Evolutionary conservation across 257 asterid genomes (phyloP).

Genomic region (Lycium ferocissimum): DNA sequence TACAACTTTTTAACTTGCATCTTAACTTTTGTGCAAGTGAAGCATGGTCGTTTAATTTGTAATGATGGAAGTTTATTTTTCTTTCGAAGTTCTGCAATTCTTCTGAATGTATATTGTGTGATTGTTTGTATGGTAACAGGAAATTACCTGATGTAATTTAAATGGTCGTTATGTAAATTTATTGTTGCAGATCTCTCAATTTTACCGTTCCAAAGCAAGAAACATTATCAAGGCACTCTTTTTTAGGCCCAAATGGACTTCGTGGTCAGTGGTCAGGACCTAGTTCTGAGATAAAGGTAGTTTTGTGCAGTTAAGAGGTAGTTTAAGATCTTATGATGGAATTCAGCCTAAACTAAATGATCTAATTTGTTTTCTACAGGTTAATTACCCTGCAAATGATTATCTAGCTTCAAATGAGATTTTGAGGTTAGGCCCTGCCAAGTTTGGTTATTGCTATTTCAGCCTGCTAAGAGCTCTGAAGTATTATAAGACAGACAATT

Average conservation of each 20-base stretch:
- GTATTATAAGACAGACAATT: not conserved
- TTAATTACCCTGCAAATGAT: slow-evolving; percentile 75
- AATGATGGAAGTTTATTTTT: not conserved
- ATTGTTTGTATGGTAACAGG: not conserved
- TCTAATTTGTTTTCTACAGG: slow-evolving; percentile 52
- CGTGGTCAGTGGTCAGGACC: slow-evolving; percentile 84
- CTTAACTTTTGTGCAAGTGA: not conserved
- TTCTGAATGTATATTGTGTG: slow-evolving; percentile 1
- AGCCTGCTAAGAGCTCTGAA: slow-evolving; percentile 9
- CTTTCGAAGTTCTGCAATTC: not conserved
- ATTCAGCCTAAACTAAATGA: slow-evolving; percentile 28
- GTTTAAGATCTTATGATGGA: not conserved
- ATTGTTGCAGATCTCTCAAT: slow-evolving; percentile 67
- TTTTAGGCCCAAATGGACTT: slow-evolving; percentile 91
- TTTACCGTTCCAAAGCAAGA: slow-evolving; percentile 90
- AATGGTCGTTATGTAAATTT: slow-evolving; percentile 7
- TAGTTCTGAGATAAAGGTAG: slow-evolving; percentile 75
- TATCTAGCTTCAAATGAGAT: slow-evolving; percentile 61
- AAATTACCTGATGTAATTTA: slow-evolving; percentile 27
- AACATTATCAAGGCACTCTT: slow-evolving; percentile 87
- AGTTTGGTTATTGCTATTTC: slow-evolving; percentile 2
- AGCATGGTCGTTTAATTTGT: slow-evolving; percentile 1
- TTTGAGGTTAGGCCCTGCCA: slow-evolving; percentile 62
- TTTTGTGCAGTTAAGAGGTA: slow-evolving; percentile 12
- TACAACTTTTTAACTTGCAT: not conserved